Conservation (phyloP, 306 rosid genomes). For the Castanospermum australe region DNA sequence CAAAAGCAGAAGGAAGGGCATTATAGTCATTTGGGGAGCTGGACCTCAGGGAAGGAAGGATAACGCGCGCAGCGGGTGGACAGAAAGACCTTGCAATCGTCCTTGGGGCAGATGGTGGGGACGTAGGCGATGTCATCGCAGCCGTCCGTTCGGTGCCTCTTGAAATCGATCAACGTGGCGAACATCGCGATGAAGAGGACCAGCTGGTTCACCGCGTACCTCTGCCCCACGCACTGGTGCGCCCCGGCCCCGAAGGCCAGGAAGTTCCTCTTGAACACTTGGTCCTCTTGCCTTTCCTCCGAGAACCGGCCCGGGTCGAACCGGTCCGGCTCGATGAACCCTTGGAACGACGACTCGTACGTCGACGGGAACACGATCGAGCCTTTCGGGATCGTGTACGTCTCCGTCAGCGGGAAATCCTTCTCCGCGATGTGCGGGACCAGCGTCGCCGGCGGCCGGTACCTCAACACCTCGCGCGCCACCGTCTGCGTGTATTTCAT, state of each 20-base stretch:
- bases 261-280: conserved; percentile 59
- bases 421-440: conserved; percentile 80
- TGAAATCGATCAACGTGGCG: conserved; percentile 69
- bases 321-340: conserved; percentile 72
- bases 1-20: not conserved
- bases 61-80: conserved; percentile 51
- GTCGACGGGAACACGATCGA: conserved; percentile 81
- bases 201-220: conserved; percentile 80
- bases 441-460: conserved; percentile 74
- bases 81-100: conserved; percentile 73
- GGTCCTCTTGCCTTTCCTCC: conserved; percentile 73
- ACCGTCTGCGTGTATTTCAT: conserved; percentile 87
- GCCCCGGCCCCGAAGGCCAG: conserved; percentile 90
- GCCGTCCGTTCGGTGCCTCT: conserved; percentile 73
- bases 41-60: conserved; percentile 26
- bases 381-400: conserved; percentile 67
- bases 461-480: conserved; percentile 86
- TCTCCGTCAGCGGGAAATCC: conserved; percentile 59
- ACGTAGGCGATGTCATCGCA: conserved; percentile 78
- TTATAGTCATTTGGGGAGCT: not conserved
- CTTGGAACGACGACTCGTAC: conserved; percentile 80
- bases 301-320: conserved; percentile 90
- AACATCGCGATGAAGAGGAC: conserved; percentile 88
- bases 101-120: conserved; percentile 85
- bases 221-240: conserved; percentile 92